Conservation (phyloP, 441 rosid species). For the Pelargonium myrrhifolium region DNA sequence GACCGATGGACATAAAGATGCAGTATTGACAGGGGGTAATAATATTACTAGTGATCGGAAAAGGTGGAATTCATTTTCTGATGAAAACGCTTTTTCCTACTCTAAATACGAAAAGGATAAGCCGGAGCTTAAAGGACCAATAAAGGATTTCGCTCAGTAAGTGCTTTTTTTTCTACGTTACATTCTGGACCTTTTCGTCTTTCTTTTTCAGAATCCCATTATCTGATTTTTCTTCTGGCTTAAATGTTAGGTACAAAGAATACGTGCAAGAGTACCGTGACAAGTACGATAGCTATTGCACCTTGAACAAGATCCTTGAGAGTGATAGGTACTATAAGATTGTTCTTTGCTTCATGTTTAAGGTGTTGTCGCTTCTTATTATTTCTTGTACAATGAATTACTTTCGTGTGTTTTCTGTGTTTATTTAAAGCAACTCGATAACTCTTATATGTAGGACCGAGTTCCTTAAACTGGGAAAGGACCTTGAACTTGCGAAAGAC, state of each 20-base stretch:
- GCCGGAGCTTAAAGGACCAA: slow-evolving; percentile 74
- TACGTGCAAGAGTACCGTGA: slow-evolving; percentile 72
- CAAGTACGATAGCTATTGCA: slow-evolving; percentile 67
- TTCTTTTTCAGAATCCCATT: background rate
- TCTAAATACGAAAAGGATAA: slow-evolving; percentile 72
- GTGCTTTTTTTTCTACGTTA: slow-evolving; percentile 26
- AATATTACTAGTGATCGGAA: too few species aligned
- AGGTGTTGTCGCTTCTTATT: background rate
- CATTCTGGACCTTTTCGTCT: background rate
- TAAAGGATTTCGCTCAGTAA: slow-evolving; percentile 73
- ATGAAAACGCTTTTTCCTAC: slow-evolving; percentile 27
- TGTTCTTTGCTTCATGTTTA: slow-evolving; percentile 9
- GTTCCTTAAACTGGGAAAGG: slow-evolving; percentile 66
- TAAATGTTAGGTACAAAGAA: slow-evolving; percentile 61
- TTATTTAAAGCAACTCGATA: too few species aligned
- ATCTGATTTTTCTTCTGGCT: slow-evolving; percentile 11
- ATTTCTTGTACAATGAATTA: too few species aligned
- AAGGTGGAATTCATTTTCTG: too few species aligned
- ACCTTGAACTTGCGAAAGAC: slow-evolving; percentile 62
- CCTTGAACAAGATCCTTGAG: slow-evolving; percentile 67
- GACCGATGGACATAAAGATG: too few species aligned
- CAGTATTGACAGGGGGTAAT: too few species aligned
- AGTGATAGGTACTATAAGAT: slow-evolving; percentile 56
- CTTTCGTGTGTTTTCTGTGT: too few species aligned
- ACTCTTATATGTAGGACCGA: slow-evolving; percentile 39